Evolutionary conservation across 2,329 filamentous ascomycete genomes (phyloP).

Genomic region (Cryphonectria parasitica): DNA sequence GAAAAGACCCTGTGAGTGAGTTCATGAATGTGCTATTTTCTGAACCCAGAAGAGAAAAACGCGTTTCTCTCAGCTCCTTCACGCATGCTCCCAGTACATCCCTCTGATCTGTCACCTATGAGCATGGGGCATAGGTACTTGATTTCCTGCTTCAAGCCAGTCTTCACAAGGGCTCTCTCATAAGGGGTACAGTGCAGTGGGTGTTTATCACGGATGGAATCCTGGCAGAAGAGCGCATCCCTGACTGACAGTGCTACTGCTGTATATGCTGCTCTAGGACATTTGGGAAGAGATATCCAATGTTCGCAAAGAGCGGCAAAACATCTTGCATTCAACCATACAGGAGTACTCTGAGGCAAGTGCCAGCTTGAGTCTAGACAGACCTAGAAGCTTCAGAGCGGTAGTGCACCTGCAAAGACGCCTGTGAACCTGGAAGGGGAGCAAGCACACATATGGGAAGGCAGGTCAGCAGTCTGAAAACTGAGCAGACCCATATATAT

Average conservation of each 20-base stretch:
- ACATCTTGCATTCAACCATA: not conserved
- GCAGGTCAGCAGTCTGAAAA: not conserved
- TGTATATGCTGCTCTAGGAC: not conserved
- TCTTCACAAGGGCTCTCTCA: not conserved
- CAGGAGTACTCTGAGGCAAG: not conserved
- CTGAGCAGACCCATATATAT: too few species aligned
- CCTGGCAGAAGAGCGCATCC: not conserved
- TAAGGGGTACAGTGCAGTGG: not conserved
- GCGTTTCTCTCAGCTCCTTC: not conserved
- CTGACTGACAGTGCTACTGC: not conserved
- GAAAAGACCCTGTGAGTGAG: too few species aligned
- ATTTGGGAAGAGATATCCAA: not conserved
- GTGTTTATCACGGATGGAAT: not conserved
- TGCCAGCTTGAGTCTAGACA: not conserved
- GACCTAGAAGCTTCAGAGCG: not conserved
- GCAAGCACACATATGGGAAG: not conserved
- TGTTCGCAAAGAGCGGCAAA: not conserved
- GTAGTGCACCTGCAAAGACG: too few species aligned
- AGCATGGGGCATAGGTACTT: not conserved
- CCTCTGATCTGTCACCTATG: not conserved
- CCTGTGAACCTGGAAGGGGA: not conserved
- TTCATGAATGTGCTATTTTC: not conserved
- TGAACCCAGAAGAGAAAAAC: not conserved
- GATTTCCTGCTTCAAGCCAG: not conserved
- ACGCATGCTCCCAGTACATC: not conserved